phyloP scores from a whole-genome alignment of 1,284 basidiomycete species.

The Lignosus rhinocerotis region DNA sequence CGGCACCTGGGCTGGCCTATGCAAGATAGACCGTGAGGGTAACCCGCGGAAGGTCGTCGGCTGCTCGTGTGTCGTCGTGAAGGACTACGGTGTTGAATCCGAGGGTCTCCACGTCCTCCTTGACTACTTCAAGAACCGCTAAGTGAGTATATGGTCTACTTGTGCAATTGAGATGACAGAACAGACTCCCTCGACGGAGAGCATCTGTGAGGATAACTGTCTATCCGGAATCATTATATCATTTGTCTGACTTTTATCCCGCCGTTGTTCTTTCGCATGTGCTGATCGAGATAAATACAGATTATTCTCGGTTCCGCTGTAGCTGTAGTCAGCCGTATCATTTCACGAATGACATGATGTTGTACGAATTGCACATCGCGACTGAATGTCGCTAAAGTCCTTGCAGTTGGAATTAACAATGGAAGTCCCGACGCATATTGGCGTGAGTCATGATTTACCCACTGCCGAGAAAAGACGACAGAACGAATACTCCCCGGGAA shows the following conservation, averaged over 20 bases:
- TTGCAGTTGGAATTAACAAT: not conserved
- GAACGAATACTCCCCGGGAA: too few relatives aligned
- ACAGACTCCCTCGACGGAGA: conserved; percentile 89
- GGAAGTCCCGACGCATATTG: too few relatives aligned
- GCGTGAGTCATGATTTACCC: too few relatives aligned
- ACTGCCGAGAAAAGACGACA: too few relatives aligned
- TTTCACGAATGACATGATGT: conserved; percentile 6
- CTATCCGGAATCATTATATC: conserved; percentile 84
- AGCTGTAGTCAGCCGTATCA: conserved; percentile 13
- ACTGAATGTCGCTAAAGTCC: not conserved
- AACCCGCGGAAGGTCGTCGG: conserved; percentile 97
- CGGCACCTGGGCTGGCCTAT: conserved; percentile 97
- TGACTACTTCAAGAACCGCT: conserved; percentile 96
- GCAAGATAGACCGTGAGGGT: conserved; percentile 99
- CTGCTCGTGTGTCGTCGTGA: conserved; percentile 97
- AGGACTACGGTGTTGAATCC: conserved; percentile 95
- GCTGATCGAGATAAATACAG: not conserved
- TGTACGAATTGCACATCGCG: not conserved
- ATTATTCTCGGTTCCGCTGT: conserved; percentile 15
- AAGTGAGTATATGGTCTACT: conserved; percentile 37
- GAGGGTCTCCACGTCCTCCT: conserved; percentile 96
- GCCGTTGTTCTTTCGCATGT: not conserved
- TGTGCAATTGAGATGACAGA: conserved; percentile 60
- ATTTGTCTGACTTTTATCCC: conserved; percentile 54
- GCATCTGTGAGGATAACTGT: conserved; percentile 66